Evolutionary conservation across 441 rosid species (phyloP), one percentile per base, ranked within the genome.

Genomic region (Raphanus hybrid): DNA sequence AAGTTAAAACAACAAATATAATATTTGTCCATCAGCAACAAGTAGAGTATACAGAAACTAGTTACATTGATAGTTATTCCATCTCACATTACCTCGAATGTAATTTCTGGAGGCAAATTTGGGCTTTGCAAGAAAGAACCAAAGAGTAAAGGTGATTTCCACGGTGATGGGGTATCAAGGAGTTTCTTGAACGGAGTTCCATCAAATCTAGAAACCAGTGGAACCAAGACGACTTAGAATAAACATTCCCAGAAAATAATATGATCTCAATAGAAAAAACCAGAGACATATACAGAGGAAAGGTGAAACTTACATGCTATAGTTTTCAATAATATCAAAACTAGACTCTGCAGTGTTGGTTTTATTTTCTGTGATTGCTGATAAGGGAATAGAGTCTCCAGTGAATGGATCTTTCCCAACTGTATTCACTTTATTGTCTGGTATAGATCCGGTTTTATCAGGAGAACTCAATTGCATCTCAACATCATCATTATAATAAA

Each of bases 61-160:
- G n/a, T 65, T 59, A 32, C 43, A 63, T 32, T 55, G 20, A n/a
- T 18, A 61, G 60, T 54, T 69, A 63, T 8, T 34, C 64, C 15
- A 52, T 37, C 66, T 75, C 57, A 39, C 58, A 29, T 10, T 87
- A 93, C 99, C 97, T 96, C 99, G 62, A 96, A 84, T 57, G 97
- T 87, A 79, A 93, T 88, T 12, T 95, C 97, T 50, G 98, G 90
- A 79, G 87, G 87, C 71, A 91, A 73, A 74, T 90, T 86, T 67
- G 94, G 92, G 60, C 99, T 97, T 14, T 91, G 91, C 59, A 90
- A 69, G 79, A 96, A 91, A 27, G 98, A 85, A 84, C 91, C 88
- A 58, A 94, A 77, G 85, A 92, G 93, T 90, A 96, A 91, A 64
- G 99, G 97, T 8, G 99, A 96, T 76, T 90, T 96, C 99, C 98